These are phyloP conservation scores for Kodamaea kakaduensis DNA, from an alignment of 805 yeast genomes.

Conservation along the genomic window DNA sequence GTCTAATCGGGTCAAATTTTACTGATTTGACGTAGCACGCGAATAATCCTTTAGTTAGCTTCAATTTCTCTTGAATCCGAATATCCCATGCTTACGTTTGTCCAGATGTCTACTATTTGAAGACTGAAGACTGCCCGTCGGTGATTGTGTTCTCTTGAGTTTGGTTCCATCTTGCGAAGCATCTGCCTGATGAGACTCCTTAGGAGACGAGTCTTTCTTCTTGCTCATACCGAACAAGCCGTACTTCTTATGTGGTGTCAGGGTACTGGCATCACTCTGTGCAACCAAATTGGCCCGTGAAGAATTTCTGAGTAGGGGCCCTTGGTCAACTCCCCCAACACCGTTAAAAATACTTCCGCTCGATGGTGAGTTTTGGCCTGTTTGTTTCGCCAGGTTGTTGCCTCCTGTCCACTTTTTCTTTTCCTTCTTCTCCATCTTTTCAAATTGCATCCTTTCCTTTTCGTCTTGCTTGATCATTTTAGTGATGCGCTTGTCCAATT, in stretches of 20 bases:
- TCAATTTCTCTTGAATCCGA: slow-evolving; percentile 7
- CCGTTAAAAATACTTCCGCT: neutral
- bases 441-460: slow-evolving; percentile 17
- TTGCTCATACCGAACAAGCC: slow-evolving; percentile 6
- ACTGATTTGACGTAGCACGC: too few species aligned
- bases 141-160: slow-evolving; percentile 5
- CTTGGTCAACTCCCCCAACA: neutral
- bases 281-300: slow-evolving; percentile 6
- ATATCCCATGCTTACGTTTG: slow-evolving; percentile 9
- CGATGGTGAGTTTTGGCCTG: slow-evolving; percentile 2
- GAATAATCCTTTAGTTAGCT: too few species aligned
- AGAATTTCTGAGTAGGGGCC: slow-evolving; percentile 6
- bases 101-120: slow-evolving; percentile 8
- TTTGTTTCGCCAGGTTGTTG: neutral
- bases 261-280: neutral
- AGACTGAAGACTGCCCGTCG: slow-evolving; percentile 6
- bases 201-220: slow-evolving; percentile 3
- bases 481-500: slow-evolving; percentile 31
- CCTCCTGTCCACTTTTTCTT: slow-evolving; percentile 10
- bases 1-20: too few species aligned
- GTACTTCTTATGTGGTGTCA: slow-evolving; percentile 1
- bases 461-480: slow-evolving; percentile 31
- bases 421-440: slow-evolving; percentile 17
- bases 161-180: neutral
- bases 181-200: neutral